These are phyloP conservation scores for Entomortierella beljakovae DNA, from an alignment of 192 early-diverging fungal species.

Conservation along the genomic window DNA sequence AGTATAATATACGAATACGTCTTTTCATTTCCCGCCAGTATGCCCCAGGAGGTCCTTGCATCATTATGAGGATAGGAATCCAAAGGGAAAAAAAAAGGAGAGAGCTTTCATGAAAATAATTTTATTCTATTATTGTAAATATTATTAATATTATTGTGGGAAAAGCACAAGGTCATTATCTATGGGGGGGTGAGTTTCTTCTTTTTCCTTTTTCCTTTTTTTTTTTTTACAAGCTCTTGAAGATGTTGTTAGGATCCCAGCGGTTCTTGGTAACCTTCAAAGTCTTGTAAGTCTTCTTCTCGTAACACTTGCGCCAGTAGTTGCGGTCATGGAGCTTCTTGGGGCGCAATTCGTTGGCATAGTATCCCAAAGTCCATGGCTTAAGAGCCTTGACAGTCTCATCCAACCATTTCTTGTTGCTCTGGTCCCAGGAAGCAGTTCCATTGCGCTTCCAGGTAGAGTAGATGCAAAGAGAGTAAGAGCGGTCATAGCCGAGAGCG, in stretches of 20 bases:
- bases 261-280: conserved; percentile 49
- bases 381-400: conserved; percentile 52
- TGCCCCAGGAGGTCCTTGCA: too few relatives aligned
- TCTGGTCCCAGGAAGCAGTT: conserved; percentile 35
- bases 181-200: background rate
- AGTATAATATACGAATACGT: too few relatives aligned
- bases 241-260: conserved; percentile 53
- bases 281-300: conserved; percentile 49
- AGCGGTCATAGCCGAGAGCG: conserved; percentile 43
- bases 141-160: too few relatives aligned
- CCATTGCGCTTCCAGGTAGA: conserved; percentile 55
- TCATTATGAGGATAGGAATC: too few relatives aligned
- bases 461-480: conserved; percentile 47
- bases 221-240: conserved; percentile 42
- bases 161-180: background rate
- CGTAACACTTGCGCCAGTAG: conserved; percentile 54
- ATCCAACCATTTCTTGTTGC: conserved; percentile 49
- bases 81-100: too few relatives aligned
- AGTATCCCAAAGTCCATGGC: conserved; percentile 50
- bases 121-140: too few relatives aligned
- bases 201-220: background rate
- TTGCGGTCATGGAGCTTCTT: conserved; percentile 41
- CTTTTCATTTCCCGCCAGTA: too few relatives aligned
- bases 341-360: conserved; percentile 51
- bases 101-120: too few relatives aligned